phyloP scores from a whole-genome alignment of 352 stramenopile genomes.

The Globisporangium irregulare region DNA sequence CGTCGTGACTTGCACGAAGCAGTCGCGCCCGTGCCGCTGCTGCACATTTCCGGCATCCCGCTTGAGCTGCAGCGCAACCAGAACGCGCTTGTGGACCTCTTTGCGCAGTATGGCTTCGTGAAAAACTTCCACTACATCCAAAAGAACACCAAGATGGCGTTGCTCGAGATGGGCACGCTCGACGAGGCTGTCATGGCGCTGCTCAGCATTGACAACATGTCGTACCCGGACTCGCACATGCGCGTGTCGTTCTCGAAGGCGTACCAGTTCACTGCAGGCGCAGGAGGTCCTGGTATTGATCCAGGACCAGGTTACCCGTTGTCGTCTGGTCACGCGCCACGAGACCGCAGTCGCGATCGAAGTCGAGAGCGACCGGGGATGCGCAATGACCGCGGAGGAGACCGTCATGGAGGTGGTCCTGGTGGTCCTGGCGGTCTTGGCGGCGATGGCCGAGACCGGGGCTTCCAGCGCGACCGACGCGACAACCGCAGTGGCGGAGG shows the following conservation, averaged over 20 bases:
- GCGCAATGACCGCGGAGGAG: constrained; percentile 6
- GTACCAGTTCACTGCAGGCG: constrained; percentile 32
- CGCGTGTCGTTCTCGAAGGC: constrained; percentile 81
- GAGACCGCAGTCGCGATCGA: constrained; percentile 50
- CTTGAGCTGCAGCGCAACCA: constrained; percentile 61
- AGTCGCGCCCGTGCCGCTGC: constrained; percentile 52
- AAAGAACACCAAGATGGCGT: constrained; percentile 74
- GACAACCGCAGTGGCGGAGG: background rate
- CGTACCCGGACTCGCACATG: constrained; percentile 70
- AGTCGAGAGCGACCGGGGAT: constrained; percentile 31
- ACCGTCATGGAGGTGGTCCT: constrained; percentile 2
- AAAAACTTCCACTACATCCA: constrained; percentile 75
- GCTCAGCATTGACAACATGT: constrained; percentile 64
- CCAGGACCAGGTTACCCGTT: constrained; percentile 16
- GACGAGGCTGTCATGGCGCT: constrained; percentile 78
- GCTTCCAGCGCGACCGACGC: constrained; percentile 4
- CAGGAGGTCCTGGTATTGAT: constrained; percentile 15
- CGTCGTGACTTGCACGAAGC: constrained; percentile 60
- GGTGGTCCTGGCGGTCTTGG: constrained; percentile 7
- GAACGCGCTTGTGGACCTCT: constrained; percentile 58
- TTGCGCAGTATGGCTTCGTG: constrained; percentile 66
- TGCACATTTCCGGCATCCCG: constrained; percentile 78
- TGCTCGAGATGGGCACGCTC: constrained; percentile 71
- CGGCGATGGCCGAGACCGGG: constrained; percentile 20
- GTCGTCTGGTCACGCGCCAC: constrained; percentile 25